Evolutionary conservation across 169 alveolate species (phyloP), one percentile per base, ranked within the genome.

Genomic region (Babesia bovis): DNA sequence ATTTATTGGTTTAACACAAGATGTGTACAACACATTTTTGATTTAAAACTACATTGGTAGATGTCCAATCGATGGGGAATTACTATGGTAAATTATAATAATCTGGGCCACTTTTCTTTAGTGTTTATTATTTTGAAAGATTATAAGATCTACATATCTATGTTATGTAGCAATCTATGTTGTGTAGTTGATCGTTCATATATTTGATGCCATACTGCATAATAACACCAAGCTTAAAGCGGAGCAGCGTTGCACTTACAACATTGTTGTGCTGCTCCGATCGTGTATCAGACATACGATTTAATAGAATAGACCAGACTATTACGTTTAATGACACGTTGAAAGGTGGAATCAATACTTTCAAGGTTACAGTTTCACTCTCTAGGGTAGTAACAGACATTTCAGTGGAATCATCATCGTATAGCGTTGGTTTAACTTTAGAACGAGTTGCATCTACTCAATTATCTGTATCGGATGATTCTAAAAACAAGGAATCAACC

Each of bases 171-270:
- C n/a, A n/a, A n/a, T n/a, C n/a, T n/a, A n/a, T n/a, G n/a, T n/a
- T n/a, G n/a, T n/a, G n/a, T n/a, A n/a, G n/a, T n/a, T n/a, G n/a
- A n/a, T n/a, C n/a, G n/a, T n/a, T n/a, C n/a, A n/a, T n/a, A n/a
- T n/a, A n/a, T 44, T 78, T 28, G 56, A 78, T 78, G 87, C 82
- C 72, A 4, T 78, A 66, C 66, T 78, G 82, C 40, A 63, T 58
- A 45, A 13, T 78, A 30, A 78, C 82, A 3, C 87, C 87, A n/a
- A 2, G 68, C 21, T 56, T 9, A n/a, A 40, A 68, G 35, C 66
- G 82, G 26, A 72, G 87, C 30, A 68, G 65, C 40, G 61, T 78
- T 15, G 73, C 35, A 0, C 25, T 63, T 17, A 15, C 42, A 3
- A 63, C 73, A 17, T 52, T 21, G 4, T 17, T 63, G 30, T 44